Conservation (phyloP, 176 grass and related monocot species). For the maize (Zea mays) region DNA sequence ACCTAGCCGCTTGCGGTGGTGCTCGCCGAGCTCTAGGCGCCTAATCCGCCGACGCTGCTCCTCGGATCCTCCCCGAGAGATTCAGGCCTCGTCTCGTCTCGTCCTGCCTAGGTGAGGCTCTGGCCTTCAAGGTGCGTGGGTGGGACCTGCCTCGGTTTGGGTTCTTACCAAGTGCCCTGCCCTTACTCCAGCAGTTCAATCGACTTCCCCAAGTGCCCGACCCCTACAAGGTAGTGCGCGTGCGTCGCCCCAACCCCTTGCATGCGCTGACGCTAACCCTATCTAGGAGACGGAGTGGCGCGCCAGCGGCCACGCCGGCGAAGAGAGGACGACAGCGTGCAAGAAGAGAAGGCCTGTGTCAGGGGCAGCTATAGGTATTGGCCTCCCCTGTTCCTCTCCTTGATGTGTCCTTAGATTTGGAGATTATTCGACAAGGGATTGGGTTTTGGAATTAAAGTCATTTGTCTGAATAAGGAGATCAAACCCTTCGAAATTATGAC, state of each 20-base stretch:
- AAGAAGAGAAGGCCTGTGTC: background rate
- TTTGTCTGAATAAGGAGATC: background rate
- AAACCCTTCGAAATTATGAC: background rate
- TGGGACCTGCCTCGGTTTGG: background rate
- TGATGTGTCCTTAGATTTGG: background rate
- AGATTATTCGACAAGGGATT: background rate
- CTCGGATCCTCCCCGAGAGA: background rate
- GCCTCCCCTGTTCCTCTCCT: background rate
- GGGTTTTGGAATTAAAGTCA: background rate
- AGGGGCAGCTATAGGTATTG: background rate
- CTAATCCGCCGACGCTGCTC: background rate
- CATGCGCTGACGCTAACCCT: slow-evolving; percentile 12
- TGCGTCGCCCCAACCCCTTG: background rate
- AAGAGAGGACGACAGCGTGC: background rate
- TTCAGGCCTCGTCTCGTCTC: background rate
- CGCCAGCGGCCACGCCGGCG: background rate
- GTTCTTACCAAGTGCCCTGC: background rate
- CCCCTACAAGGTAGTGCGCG: background rate
- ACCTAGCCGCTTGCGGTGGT: background rate
- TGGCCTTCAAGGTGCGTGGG: background rate
- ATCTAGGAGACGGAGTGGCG: background rate
- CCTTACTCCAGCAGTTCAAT: background rate
- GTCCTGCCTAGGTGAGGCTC: slow-evolving; percentile 5
- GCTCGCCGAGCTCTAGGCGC: slow-evolving; percentile 3
- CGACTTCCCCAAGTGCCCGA: background rate